Percentiles rank a stretch among this genome's conserved stretches.
Conservation (phyloP, 148 eudicot genomes). For the Nepenthes gracilis region DNA sequence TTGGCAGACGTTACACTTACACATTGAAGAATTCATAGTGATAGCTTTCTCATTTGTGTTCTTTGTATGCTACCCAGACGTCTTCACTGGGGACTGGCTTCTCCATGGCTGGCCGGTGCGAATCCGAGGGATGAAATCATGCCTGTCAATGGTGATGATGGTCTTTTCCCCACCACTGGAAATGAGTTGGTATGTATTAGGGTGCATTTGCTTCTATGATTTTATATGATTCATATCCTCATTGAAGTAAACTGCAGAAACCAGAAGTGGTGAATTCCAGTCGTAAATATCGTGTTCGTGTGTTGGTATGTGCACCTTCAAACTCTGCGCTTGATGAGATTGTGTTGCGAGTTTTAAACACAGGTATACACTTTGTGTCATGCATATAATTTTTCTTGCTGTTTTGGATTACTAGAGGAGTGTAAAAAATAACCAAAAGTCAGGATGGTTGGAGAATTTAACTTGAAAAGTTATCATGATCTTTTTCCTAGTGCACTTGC, state of each 20-base stretch:
- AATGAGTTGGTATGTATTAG: constrained; percentile 55
- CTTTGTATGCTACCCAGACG: constrained; percentile 27
- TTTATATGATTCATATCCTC: constrained; percentile 7
- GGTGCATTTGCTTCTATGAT: constrained; percentile 2
- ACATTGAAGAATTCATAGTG: too few species aligned
- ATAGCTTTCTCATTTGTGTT: not conserved
- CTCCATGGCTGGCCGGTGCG: constrained; percentile 72
- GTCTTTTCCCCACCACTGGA: constrained; percentile 76
- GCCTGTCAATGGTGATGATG: constrained; percentile 92
- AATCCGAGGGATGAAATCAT: constrained; percentile 77
- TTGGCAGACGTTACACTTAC: too few species aligned
- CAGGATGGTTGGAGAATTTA: not conserved
- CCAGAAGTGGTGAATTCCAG: constrained; percentile 86
- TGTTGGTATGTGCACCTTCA: constrained; percentile 97
- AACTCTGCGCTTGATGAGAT: constrained; percentile 99
- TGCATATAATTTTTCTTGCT: not conserved
- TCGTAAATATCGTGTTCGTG: constrained; percentile 91
- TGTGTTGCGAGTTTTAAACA: constrained; percentile 66
- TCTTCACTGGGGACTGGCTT: constrained; percentile 68
- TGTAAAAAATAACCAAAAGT: not conserved
- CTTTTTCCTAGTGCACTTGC: too few species aligned
- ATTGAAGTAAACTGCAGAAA: constrained; percentile 36
- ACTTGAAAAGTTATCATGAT: too few species aligned
- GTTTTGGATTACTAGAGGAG: not conserved
- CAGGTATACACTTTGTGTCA: constrained; percentile 33